Evolutionary conservation across 179 eudicot species (phyloP).

Genomic region (Nepenthes alata): DNA sequence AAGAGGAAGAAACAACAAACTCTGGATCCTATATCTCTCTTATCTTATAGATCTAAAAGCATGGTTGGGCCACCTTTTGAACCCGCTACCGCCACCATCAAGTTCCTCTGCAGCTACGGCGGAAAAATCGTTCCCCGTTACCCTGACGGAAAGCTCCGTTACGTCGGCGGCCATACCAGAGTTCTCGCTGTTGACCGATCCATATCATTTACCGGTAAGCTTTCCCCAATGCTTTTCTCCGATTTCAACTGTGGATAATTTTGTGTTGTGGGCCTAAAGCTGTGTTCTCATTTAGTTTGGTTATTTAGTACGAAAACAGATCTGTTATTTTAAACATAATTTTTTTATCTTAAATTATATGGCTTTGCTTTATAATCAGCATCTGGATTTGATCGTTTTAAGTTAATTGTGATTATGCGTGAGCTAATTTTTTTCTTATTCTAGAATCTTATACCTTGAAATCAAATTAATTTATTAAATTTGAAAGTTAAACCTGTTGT

Average conservation of each 20-base stretch:
- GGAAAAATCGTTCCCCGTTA: constrained; percentile 77
- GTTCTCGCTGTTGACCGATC: constrained; percentile 64
- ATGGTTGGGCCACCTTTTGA: constrained; percentile 6
- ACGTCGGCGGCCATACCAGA: constrained; percentile 78
- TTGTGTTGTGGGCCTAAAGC: not conserved
- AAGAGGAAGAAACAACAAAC: too few species aligned
- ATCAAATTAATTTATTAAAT: not conserved
- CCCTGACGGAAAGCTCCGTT: constrained; percentile 82
- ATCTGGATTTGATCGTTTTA: too few species aligned
- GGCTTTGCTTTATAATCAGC: too few species aligned
- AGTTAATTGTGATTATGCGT: too few species aligned
- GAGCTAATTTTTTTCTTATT: too few species aligned
- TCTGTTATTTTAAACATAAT: too few species aligned
- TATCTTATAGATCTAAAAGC: too few species aligned
- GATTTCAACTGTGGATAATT: not conserved
- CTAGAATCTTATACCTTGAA: not conserved
- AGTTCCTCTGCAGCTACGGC: constrained; percentile 45
- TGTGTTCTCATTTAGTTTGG: too few species aligned
- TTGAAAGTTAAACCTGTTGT: not conserved
- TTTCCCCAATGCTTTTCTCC: not conserved
- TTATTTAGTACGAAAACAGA: too few species aligned
- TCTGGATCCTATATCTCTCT: too few species aligned
- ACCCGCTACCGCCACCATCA: constrained; percentile 14
- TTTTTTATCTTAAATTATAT: too few species aligned
- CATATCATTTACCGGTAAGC: constrained; percentile 58